These are phyloP conservation scores for Pelagophyceae sp. DNA, from an alignment of 352 stramenopile genomes.

Conservation along the genomic window DNA sequence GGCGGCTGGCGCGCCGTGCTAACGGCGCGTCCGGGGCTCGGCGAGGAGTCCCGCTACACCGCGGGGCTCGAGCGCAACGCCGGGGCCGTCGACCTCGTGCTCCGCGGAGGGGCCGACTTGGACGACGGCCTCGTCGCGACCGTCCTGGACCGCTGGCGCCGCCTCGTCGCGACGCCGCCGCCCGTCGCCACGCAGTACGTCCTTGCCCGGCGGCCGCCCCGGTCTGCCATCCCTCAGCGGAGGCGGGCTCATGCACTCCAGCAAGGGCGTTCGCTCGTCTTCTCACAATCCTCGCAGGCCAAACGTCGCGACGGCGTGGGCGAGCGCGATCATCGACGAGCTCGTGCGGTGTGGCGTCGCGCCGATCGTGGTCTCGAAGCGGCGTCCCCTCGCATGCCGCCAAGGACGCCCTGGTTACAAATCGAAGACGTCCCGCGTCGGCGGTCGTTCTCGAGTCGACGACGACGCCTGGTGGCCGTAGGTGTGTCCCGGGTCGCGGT, in stretches of 20 bases:
- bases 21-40: no score
- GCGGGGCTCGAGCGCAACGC: background rate
- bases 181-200: background rate
- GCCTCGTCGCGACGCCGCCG: background rate
- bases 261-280: no score
- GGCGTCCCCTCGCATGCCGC: no score
- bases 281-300: no score
- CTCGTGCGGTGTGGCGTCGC: constrained; percentile 5
- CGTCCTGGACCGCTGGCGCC: background rate
- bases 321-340: constrained; percentile 7
- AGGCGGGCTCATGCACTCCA: no score
- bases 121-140: background rate
- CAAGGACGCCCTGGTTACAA: no score
- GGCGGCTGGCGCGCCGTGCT: background rate
- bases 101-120: background rate
- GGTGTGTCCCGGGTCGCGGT: constrained; percentile 3
- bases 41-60: no score
- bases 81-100: background rate
- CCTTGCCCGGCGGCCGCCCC: no score
- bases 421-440: no score
- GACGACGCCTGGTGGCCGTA: no score
- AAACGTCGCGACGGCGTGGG: constrained; percentile 2
- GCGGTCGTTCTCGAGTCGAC: no score
- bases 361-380: background rate
- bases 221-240: no score